A percentile compares a stretch with the other conserved stretches of the same genome.
Conservation (phyloP, 192 early-diverging fungal species). For the Blastocladiella britannica region DNA sequence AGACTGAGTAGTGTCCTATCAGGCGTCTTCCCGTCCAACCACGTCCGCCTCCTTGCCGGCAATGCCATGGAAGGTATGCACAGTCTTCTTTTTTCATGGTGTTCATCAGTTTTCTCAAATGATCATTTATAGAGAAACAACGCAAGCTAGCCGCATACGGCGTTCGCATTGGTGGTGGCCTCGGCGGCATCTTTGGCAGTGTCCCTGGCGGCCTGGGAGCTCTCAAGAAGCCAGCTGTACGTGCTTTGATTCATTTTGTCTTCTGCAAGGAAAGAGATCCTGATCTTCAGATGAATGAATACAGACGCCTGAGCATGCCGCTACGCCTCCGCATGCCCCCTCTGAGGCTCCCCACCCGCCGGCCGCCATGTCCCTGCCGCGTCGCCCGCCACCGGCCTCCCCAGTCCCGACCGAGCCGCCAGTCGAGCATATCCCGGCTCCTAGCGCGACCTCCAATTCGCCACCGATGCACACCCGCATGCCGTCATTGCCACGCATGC, state of each 20-base stretch:
- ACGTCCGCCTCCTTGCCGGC: neutral
- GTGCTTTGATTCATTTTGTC: no score
- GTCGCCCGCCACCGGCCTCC: neutral
- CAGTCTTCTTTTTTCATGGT: no score
- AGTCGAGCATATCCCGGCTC: no score
- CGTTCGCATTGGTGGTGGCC: neutral
- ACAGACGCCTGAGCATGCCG: no score
- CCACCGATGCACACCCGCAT: neutral
- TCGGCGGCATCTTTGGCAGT: neutral
- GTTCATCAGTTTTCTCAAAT: no score
- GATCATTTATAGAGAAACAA: no score
- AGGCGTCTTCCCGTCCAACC: slow-evolving; percentile 1
- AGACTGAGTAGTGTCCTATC: no score
- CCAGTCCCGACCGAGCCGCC: neutral
- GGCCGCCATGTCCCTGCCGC: neutral
- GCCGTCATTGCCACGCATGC: neutral
- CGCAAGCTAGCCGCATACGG: neutral
- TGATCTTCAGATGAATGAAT: no score
- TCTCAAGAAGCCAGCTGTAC: no score
- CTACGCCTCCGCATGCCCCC: neutral
- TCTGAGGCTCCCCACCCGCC: neutral
- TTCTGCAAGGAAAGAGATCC: no score
- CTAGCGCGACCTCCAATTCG: no score
- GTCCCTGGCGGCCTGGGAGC: neutral
- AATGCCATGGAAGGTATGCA: neutral